Evolutionary conservation across 1,284 basidiomycete genomes (phyloP), one percentile per base, ranked within the genome.

Genomic region (Erythrobasidium hasegawianum): DNA sequence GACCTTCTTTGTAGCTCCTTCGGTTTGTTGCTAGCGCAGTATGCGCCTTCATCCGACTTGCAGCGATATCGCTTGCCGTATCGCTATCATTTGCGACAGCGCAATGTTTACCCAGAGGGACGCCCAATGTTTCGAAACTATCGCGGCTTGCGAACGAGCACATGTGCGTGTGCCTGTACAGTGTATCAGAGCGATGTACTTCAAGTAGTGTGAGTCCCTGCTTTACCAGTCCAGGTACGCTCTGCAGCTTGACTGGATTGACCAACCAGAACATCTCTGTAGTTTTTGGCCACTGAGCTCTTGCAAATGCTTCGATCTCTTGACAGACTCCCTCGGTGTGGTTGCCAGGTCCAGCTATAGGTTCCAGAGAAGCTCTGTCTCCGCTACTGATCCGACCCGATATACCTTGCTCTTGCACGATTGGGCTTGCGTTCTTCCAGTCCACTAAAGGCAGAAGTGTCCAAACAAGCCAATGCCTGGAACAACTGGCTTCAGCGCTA

Each of bases 381-480:
- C 11, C 33, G 4, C 33, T 33, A 11, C 33, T 33, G 38, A 53
- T 53, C 45, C 56, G 55, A 11, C 62, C 62, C 50, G 62, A 22
- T 26, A 65, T 20, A 20, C 62, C 62, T 0, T 22, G 24, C 24
- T 65, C 55, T 40, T 49, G 49, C 13, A 65, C 62, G 27, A 58
- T 52, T 7, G 62, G 55, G n/a, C 27, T 26, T 2, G 43, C 43
- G 16, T 65, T 57, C 13, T 22, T 38, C 62, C 62, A 65, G 29
- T 65, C 33, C 29, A 65, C 55, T 3, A 65, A 27, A 4, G 62
- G 62, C 14, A 65, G 22, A 13, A 65, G 22, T 18, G 62, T 65
- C 62, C 62, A 65, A 2, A 65, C 56, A 18, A 65, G 54, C 62
- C 62, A 65, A 41, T 65, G 62, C 43, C 62, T 65, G n/a, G 14